Evolutionary conservation across 352 stramenopile species (phyloP).

Genomic region (Phytophthora fragariae): DNA sequence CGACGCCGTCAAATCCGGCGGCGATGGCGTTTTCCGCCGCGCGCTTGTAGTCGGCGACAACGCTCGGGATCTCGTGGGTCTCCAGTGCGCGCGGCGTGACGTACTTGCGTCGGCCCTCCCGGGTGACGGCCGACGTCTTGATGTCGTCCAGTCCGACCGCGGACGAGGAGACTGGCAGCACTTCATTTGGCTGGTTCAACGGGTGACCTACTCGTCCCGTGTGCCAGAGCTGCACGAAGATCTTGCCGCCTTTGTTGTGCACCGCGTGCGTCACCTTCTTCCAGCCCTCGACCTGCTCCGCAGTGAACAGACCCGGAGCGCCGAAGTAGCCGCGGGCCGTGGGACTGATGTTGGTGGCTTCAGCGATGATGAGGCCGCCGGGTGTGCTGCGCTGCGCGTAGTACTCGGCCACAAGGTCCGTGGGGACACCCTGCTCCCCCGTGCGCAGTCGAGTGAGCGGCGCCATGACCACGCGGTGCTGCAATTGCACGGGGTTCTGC

Average conservation of each 20-base stretch:
- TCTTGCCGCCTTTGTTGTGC: constrained; percentile 77
- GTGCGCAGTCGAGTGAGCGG: constrained; percentile 62
- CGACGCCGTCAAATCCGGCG: constrained; percentile 39
- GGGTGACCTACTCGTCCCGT: constrained; percentile 72
- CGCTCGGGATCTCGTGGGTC: constrained; percentile 69
- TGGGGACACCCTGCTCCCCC: constrained; percentile 46
- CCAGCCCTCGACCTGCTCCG: constrained; percentile 59
- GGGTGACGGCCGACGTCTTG: constrained; percentile 43
- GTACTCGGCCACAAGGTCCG: constrained; percentile 56
- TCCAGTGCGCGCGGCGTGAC: constrained; percentile 71
- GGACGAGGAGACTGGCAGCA: constrained; percentile 55
- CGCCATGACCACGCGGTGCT: constrained; percentile 75
- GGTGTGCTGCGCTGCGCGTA: constrained; percentile 67
- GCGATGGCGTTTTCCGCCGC: constrained; percentile 30
- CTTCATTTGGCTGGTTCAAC: constrained; percentile 55
- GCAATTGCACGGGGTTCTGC: constrained; percentile 51
- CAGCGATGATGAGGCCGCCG: constrained; percentile 68
- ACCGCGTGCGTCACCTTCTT: constrained; percentile 67
- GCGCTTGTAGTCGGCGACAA: constrained; percentile 35
- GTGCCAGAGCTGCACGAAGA: constrained; percentile 91
- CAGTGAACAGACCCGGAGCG: constrained; percentile 54
- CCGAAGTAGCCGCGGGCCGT: constrained; percentile 50
- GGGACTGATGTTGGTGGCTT: constrained; percentile 63
- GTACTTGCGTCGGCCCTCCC: constrained; percentile 44
- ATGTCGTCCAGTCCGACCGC: constrained; percentile 38